Evolutionary conservation across 495 filamentous ascomycete genomes (phyloP).

Genomic region (Cercophora newfieldiana): DNA sequence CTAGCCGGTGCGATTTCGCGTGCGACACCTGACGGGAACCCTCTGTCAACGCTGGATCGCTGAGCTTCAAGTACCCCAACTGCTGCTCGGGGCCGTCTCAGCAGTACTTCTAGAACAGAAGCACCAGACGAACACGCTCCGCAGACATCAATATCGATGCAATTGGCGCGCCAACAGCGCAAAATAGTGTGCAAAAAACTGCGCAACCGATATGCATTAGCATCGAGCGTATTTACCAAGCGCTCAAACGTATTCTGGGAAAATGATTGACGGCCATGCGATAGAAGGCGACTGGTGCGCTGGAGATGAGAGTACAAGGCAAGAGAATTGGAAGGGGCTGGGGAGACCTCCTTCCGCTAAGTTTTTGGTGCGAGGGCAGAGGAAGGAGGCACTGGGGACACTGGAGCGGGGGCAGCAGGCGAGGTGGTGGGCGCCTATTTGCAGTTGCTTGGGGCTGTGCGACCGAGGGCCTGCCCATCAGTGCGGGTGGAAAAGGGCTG

Average conservation of each 20-base stretch:
- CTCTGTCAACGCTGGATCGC: constrained; percentile 18
- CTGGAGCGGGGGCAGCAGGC: neutral
- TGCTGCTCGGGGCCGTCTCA: constrained; percentile 19
- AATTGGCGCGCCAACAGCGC: constrained; percentile 10
- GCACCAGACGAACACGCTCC: neutral
- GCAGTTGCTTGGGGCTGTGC: constrained; percentile 11
- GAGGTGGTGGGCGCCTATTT: constrained; percentile 23
- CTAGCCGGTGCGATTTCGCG: constrained; percentile 18
- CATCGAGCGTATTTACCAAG: neutral
- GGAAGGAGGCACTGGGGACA: neutral
- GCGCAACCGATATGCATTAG: neutral
- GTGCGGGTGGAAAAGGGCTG: constrained; percentile 4
- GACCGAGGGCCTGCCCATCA: constrained; percentile 11
- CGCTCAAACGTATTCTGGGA: neutral
- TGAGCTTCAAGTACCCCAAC: constrained; percentile 20
- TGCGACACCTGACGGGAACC: constrained; percentile 20
- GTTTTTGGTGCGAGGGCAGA: constrained; percentile 23
- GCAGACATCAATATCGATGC: constrained; percentile 8
- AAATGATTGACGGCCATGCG: neutral
- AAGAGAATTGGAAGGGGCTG: constrained; percentile 7
- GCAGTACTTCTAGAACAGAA: constrained; percentile 26
- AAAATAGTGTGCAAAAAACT: constrained; percentile 22
- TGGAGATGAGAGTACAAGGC: constrained; percentile 16
- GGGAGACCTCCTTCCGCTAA: constrained; percentile 8
- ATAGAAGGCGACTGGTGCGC: constrained; percentile 20